Conservation (phyloP, 495 filamentous ascomycete genomes). For the Sabuloglossum arenarium region DNA sequence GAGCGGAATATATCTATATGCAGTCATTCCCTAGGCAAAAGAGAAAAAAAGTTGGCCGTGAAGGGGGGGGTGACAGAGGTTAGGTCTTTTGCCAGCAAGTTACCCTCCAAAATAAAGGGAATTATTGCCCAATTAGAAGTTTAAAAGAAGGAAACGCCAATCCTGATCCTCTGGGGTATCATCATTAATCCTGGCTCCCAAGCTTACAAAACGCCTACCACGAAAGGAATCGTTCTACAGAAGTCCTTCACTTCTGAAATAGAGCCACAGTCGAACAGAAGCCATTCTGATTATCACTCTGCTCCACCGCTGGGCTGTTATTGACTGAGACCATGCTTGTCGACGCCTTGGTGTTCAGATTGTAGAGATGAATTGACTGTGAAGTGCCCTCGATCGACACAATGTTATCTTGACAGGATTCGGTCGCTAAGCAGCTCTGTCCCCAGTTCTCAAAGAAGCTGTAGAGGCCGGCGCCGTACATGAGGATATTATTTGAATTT, state of each 20-base stretch:
- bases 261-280: slow-evolving; percentile 56
- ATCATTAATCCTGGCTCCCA: no score
- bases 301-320: slow-evolving; percentile 24
- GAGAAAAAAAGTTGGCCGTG: no score
- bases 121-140: no score
- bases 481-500: slow-evolving; percentile 40
- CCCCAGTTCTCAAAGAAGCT: slow-evolving; percentile 75
- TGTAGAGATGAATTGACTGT: slow-evolving; percentile 47
- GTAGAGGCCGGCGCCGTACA: slow-evolving; percentile 69
- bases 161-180: no score
- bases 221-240: background rate
- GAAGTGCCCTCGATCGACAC: slow-evolving; percentile 53
- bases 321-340: slow-evolving; percentile 59
- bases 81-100: no score
- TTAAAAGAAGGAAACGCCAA: no score
- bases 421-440: slow-evolving; percentile 49
- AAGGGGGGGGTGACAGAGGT: no score
- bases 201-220: no score
- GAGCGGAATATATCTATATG: no score
- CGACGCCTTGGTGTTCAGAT: slow-evolving; percentile 71
- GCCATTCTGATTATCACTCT: slow-evolving; percentile 45
- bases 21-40: no score
- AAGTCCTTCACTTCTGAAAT: background rate
- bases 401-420: slow-evolving; percentile 75
- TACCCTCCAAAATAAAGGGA: no score